Evolutionary conservation across 345 rosid genomes (phyloP), one percentile per base, ranked within the genome.

Genomic region (Hirschfeldia incana): DNA sequence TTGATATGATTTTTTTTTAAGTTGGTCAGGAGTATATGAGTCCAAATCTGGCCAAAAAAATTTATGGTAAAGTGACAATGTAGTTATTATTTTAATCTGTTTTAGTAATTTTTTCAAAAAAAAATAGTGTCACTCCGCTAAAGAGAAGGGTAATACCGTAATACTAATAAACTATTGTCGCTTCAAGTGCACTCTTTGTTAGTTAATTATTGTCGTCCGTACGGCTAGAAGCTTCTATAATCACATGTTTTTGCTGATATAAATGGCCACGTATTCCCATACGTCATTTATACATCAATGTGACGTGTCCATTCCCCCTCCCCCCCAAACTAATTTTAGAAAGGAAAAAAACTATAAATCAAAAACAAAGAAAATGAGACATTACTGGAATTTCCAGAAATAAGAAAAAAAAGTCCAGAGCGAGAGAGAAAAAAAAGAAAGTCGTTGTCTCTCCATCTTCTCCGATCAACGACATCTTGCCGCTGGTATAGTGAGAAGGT

Each of bases 231-330:
- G 79, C 72, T 80, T 74, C 83, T 36, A 49, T 79, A 49, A 37
- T 68, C 37, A 68, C 75, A 80, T 55, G 67, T 36, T 12, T n/a
- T 74, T 36, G 34, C 32, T 28, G 30, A 21, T 29, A 39, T 28
- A 26, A 26, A 62, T 11, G 29, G 34, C 71, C 17, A 69, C 79
- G 83, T 55, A 69, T 29, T 36, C 37, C 8, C 65, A 10, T 67
- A 53, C 79, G 75, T 80, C 83, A 80, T 63, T 9, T 74, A 34
- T 55, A 69, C 79, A 32, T 80, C 78, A 74, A 36, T 55, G 67
- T 67, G 26, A 53, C 7, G 27, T 67, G 21, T 51, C 58, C 60
- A 51, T 51, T 51, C 16, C 0, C 10, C 42, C 36, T 1, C 10
- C 42, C 36, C 7, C 21, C 60, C 60, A 16, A 6, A 53, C 27